These are phyloP conservation scores for Chondrus crispus DNA, from an alignment of 23 red algal genomes.

Conservation along the genomic window DNA sequence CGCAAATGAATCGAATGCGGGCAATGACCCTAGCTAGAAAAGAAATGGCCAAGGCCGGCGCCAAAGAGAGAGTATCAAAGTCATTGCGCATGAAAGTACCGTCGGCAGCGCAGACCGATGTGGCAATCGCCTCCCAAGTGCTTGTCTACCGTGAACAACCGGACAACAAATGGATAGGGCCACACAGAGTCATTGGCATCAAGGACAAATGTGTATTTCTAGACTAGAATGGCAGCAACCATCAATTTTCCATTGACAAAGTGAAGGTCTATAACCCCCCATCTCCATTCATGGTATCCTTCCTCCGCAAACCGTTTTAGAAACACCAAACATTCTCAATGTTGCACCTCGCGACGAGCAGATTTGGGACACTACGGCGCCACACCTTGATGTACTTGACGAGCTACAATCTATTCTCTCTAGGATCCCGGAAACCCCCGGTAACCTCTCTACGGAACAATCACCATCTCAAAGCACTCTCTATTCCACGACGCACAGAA, in stretches of 20 bases:
- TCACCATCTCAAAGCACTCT: too few species aligned
- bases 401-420: too few species aligned
- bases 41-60: neutral
- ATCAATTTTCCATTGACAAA: neutral
- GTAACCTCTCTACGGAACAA: too few species aligned
- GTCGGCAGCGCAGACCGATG: neutral
- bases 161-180: neutral
- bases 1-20: neutral
- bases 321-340: too few species aligned
- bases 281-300: too few species aligned
- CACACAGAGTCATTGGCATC: neutral
- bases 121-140: neutral
- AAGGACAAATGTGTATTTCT: neutral
- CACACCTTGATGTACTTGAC: too few species aligned
- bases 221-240: neutral
- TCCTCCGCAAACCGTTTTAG: too few species aligned
- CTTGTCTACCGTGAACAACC: neutral
- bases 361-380: too few species aligned
- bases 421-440: too few species aligned
- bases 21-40: neutral
- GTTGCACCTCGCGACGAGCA: too few species aligned
- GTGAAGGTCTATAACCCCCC: neutral
- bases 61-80: neutral
- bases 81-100: neutral
- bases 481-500: too few species aligned